Evolutionary conservation across 345 rosid species (phyloP).

Genomic region (Bruguiera sexangula): DNA sequence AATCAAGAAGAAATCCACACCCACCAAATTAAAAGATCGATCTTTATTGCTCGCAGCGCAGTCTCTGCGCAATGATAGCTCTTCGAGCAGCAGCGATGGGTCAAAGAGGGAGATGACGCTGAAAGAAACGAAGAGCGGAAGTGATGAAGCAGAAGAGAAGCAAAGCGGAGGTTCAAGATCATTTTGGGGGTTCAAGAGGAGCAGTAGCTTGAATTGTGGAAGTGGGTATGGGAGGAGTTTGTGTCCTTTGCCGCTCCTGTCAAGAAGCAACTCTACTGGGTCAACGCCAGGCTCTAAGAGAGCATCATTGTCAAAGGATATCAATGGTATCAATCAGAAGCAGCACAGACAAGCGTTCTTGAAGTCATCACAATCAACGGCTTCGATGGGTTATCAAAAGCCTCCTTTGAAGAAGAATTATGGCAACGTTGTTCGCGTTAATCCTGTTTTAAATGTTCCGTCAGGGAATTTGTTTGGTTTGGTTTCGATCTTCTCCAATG

Average conservation of each 20-base stretch:
- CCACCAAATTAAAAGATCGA: slow-evolving; percentile 18
- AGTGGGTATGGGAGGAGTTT: slow-evolving; percentile 64
- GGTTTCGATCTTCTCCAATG: slow-evolving; percentile 58
- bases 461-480: slow-evolving; percentile 67
- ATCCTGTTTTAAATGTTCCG: slow-evolving; percentile 69
- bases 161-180: slow-evolving; percentile 45
- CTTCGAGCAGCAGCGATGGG: not conserved
- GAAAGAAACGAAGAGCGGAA: slow-evolving; percentile 30
- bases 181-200: slow-evolving; percentile 77
- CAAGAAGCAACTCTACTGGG: slow-evolving; percentile 80
- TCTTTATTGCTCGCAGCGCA: not conserved
- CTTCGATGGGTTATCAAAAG: slow-evolving; percentile 41
- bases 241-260: slow-evolving; percentile 72
- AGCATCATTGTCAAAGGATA: slow-evolving; percentile 29
- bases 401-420: slow-evolving; percentile 74
- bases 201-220: slow-evolving; percentile 71
- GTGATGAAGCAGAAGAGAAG: slow-evolving; percentile 37
- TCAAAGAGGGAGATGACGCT: slow-evolving; percentile 15
- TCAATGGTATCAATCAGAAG: slow-evolving; percentile 27
- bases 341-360: slow-evolving; percentile 42
- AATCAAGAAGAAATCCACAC: slow-evolving; percentile 24
- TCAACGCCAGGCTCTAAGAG: slow-evolving; percentile 38
- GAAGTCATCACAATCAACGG: slow-evolving; percentile 22
- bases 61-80: not conserved
- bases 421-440: slow-evolving; percentile 49